These are phyloP conservation scores for Aspergillus sp. DNA, from an alignment of 2,329 filamentous ascomycete genomes.

Conservation along the genomic window DNA sequence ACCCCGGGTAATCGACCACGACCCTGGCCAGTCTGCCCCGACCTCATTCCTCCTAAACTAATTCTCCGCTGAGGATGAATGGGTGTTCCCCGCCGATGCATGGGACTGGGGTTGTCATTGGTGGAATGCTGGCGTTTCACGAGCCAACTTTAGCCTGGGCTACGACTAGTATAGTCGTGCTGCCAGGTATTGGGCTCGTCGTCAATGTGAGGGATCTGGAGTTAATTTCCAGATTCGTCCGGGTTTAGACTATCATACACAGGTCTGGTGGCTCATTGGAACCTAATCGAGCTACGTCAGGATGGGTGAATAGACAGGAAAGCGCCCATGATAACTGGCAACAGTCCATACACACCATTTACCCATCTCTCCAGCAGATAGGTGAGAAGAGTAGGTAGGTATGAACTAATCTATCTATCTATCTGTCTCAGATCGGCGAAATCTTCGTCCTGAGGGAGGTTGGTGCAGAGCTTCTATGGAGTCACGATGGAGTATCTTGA, in stretches of 20 bases:
- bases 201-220: conserved; percentile 13
- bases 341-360: not conserved
- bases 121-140: conserved; percentile 10
- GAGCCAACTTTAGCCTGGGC: not conserved
- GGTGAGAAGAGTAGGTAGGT: not conserved
- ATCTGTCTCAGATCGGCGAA: too few relatives aligned
- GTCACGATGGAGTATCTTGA: not conserved
- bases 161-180: not conserved
- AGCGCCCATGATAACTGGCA: not conserved
- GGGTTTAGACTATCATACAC: not conserved
- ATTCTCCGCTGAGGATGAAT: conserved; percentile 14
- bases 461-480: not conserved
- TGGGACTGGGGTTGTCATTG: conserved; percentile 1
- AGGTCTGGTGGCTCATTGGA: not conserved
- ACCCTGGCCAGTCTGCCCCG: conserved; percentile 3
- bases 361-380: too few relatives aligned
- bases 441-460: not conserved
- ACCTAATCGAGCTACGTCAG: conserved; percentile 8
- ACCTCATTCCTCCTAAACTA: not conserved
- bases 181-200: not conserved
- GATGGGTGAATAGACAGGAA: not conserved
- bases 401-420: not conserved
- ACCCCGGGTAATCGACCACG: conserved; percentile 10
- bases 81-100: not conserved
- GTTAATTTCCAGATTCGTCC: conserved; percentile 7